Base-by-base conservation (phyloP, 2,329 filamentous ascomycete species). In the Aureobasidium sp. region DNA sequence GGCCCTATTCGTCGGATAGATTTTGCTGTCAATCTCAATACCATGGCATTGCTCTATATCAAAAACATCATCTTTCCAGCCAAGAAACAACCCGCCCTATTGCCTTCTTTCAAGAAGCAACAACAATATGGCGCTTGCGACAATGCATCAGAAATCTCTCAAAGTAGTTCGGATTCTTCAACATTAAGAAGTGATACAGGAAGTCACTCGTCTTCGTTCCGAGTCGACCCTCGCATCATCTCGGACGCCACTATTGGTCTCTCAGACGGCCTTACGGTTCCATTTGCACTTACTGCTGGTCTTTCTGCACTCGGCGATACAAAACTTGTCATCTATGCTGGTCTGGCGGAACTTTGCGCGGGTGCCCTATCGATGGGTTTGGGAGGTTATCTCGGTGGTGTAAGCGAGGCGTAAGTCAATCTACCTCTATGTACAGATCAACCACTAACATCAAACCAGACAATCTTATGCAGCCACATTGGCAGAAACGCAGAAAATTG, bases 331-430 rank as follows among this genome's bases (percentile, higher is more conserved):
- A 71, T 77, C 63, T 71, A 75, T 32, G 76, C 72, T 17, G 75
- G 76, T 8, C 68, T 78, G 17, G 76, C 76, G 7, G 74, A 78
- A 64, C 66, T 78, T 10, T 70, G 72, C 10, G 76, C 75, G 3
- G 76, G 76, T 1, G 73, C 72, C 1, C 74, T 78, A 34, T 73
- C 70, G 3, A 78, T 78, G 76, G 76, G 75, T 1, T 65, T 77
- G 2, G 76, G 76, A 15, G 76, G 75, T 3, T 76, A 75, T 64
- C 68, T 78, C 3, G 79, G 78, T 17, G 77, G 79, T 1, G 79
- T 78, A 66, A 78, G 77, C 66, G 80, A 82, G 74, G 74, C 76
- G 73, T 80, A 47, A 58, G 64, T 65, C 32, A 20, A 41, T 32
- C 13, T 29, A 48, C 32, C 13, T 27, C 5, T 0, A 9, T 52